Base-by-base conservation (phyloP, 306 rosid species). In the Prunus dulcis region DNA sequence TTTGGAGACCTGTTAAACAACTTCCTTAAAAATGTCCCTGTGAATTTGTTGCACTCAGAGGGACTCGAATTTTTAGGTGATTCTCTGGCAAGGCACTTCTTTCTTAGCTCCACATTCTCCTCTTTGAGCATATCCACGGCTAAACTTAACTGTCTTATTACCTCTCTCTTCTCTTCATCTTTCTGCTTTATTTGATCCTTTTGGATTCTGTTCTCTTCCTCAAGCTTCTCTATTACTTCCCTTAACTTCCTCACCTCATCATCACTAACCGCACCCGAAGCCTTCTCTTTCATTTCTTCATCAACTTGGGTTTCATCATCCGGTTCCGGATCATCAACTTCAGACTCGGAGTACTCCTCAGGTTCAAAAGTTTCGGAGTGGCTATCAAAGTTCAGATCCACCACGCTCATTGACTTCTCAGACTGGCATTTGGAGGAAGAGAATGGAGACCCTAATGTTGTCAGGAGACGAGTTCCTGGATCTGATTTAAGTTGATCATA, bases 91-190 rank as follows among this genome's bases (percentile, higher is more conserved):
- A 87, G 55, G 77, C 68, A 80, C 76, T 74, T 84, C 52, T 34
- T 76, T 73, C 83, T 91, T 82, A 91, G 89, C 81, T 72, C 78
- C 47, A 76, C 77, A 80, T 91, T 93, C 75, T 91, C 97, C 69
- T 91, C 85, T 82, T 87, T 91, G 75, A 91, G 81, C 80, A 91
- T 1, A 84, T 89, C 87, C 50, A 93, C 80, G 5, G 98, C 90
- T 13, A 87, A 58, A 76, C 98, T 91, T 67, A 93, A 77, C 27
- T 93, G 98, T 47, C 87, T 79, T 81, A 93, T 91, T 10, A 84
- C 98, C 72, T 88, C 93, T 57, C 83, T 86, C 79, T 91, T 93
- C 82, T 87, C 93, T 79, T 83, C 90, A 83, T 93, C 93, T 74
- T 93, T 93, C 83, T 77, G 83, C 84, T 79, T 55, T 0, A 93